phyloP scores from a whole-genome alignment of 129 eudicot genomes.

The Pseudognaphalium luteoalbum region DNA sequence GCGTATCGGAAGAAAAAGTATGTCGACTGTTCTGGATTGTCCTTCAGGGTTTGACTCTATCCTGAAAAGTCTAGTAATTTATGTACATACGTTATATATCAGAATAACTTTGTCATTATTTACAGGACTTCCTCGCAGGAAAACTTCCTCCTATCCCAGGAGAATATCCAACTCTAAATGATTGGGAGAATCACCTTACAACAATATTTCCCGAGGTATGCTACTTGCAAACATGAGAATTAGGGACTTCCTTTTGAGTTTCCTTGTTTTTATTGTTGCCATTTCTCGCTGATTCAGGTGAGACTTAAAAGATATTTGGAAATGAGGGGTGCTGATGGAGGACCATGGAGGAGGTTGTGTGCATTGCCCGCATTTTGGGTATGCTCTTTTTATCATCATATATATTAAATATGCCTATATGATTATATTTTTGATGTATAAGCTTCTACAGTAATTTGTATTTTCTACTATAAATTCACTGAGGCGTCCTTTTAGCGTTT shows the following conservation, averaged over 20 bases:
- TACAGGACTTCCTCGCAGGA: constrained; percentile 88
- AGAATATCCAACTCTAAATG: constrained; percentile 80
- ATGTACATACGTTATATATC: neutral
- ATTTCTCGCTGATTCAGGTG: constrained; percentile 51
- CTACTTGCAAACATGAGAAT: constrained; percentile 1
- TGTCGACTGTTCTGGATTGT: constrained; percentile 83
- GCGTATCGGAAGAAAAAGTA: constrained; percentile 83
- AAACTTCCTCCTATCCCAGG: constrained; percentile 86
- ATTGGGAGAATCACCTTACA: constrained; percentile 98
- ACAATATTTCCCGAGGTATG: constrained; percentile 93
- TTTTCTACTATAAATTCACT: neutral
- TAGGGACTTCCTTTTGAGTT: neutral
- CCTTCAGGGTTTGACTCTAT: constrained; percentile 74
- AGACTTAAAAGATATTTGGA: constrained; percentile 94
- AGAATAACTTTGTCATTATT: constrained; percentile 11
- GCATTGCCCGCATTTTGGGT: constrained; percentile 99
- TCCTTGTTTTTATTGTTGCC: neutral
- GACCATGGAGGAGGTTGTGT: constrained; percentile 97
- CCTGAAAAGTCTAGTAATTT: constrained; percentile 13
- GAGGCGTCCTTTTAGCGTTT: constrained; percentile 8
- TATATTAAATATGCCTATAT: neutral
- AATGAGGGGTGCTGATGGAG: constrained; percentile 99
- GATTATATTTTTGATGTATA: neutral
- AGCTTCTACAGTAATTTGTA: constrained; percentile 5
- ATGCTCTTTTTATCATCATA: constrained; percentile 19